Evolutionary conservation across 1,139 yeast species (phyloP), one percentile per base, ranked within the genome.

Genomic region (Candida buenavistaensis): DNA sequence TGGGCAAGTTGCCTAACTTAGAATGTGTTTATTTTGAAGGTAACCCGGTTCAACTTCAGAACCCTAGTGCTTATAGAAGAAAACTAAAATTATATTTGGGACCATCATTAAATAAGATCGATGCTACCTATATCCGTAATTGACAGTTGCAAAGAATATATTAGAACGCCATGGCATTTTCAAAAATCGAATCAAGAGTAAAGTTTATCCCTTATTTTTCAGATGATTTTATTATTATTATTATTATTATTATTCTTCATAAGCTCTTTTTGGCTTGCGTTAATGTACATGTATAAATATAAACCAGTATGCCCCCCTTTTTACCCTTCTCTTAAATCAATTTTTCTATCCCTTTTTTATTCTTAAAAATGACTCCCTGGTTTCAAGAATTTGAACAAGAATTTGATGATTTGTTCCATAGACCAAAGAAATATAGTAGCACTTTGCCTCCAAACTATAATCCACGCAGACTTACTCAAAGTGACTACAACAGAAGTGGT

Each of bases 1-100:
- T 92, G 39, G 79, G 82, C 11, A 66, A 65, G 26, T 65, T 88
- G 37, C 75, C 79, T 2, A 70, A 74, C 5, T 67, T 94, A 37
- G 95, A 89, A 39, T 88, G 96, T 0, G 96, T 94, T 5, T 94
- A 94, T 54, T 79, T 94, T 47, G 98, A 94, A 62, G 92, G 94
- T n/a, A 92, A 90, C 50, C 97, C 97, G 1, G 57, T 94, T 11
- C 97, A 92, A 52, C 52, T 66, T 20, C 61, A 75, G 17, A 84
- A 84, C 46, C 80, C 81, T 14, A 81, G 95, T 3, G 82, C 92
- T 30, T 94, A 94, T 55, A 74, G 97, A 52, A 79, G 95, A 53
- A 92, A 92, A 55, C 57, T 94, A 31, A 76, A 76, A 46, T 67
- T 92, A 51, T 74, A 83, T 37, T 66, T 92, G 44, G 87, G 87